Evolutionary conservation across 2,329 filamentous ascomycete species (phyloP), one percentile per base, ranked within the genome.

Genomic region (Zymoseptoria tritici): DNA sequence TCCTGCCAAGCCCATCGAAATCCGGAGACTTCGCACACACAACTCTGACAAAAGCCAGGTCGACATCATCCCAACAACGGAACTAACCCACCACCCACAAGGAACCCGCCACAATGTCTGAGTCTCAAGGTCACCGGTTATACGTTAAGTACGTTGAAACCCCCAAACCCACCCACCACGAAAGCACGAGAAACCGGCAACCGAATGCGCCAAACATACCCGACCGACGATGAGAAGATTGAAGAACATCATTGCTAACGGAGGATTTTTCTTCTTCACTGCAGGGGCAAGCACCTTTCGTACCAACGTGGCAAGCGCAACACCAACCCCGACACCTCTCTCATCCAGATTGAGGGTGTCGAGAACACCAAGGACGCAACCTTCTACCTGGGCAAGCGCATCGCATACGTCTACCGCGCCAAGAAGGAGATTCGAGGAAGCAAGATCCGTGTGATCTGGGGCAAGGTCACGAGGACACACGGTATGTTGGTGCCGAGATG

Each of bases 381-480:
- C 86, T 97, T 97, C 89, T 99, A 99, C 84, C 84, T 91, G 70
- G 94, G 94, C 82, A 99, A 99, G 89, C 92, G 92, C 83, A 87
- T 97, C 78, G 94, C 94, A 78, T 99, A 91, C 81, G 91, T 99
- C 81, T 99, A 97, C 86, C 91, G 92, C 77, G 93, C 88, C 73
- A 87, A 90, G 81, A 92, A 87, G 82, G 91, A 96, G 84, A 85
- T 96, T 76, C 90, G 93, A 75, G 94, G 94, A 78, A 93, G 91
- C 79, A 97, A 97, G 88, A 95, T 97, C 82, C 87, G 93, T 77
- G 79, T 97, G 73, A 97, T 97, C 84, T 97, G 92, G 91, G 93
- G 93, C 84, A 97, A 96, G 85, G 88, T 97, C 78, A 96, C 91
- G 78, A 85, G 91, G 77, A 88, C 91, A 78, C 93, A 97, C 82